These are phyloP conservation scores for Naganishia kalamii DNA, from an alignment of 768 basidiomycete genomes.

Conservation along the genomic window DNA sequence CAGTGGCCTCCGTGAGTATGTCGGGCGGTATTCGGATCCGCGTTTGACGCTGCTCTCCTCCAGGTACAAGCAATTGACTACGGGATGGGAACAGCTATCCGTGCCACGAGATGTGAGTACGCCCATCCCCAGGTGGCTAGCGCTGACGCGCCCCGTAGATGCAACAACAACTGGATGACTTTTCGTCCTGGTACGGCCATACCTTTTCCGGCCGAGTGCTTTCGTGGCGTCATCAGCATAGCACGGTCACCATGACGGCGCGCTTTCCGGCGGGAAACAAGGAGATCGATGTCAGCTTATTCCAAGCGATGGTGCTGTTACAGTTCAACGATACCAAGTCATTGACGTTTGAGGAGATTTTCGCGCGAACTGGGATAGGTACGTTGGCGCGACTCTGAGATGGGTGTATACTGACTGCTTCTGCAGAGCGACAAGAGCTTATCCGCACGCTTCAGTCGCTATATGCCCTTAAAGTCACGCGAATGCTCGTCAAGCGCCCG, in stretches of 20 bases:
- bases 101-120: constrained; percentile 3
- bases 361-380: constrained; percentile 67
- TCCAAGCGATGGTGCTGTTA: constrained; percentile 78
- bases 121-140: not conserved
- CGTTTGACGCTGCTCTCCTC: constrained; percentile 27
- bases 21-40: not conserved
- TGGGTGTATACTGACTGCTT: not conserved
- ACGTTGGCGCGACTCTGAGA: constrained; percentile 37
- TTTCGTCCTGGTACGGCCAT: constrained; percentile 63
- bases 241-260: constrained; percentile 68
- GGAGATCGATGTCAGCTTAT: constrained; percentile 83
- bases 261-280: constrained; percentile 60
- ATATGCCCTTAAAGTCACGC: constrained; percentile 67
- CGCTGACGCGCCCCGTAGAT: constrained; percentile 53
- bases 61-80: constrained; percentile 47
- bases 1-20: constrained; percentile 68
- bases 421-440: constrained; percentile 52
- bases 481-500: constrained; percentile 75
- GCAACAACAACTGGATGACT: constrained; percentile 62
- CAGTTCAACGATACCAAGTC: constrained; percentile 70
- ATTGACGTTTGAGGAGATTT: constrained; percentile 63
- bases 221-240: constrained; percentile 80
- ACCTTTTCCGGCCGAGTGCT: constrained; percentile 72
- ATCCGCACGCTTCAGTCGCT: constrained; percentile 83
- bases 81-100: constrained; percentile 14